phyloP scores from a whole-genome alignment of 2,329 filamentous ascomycete genomes.

The Gaeumannomyces sp. region DNA sequence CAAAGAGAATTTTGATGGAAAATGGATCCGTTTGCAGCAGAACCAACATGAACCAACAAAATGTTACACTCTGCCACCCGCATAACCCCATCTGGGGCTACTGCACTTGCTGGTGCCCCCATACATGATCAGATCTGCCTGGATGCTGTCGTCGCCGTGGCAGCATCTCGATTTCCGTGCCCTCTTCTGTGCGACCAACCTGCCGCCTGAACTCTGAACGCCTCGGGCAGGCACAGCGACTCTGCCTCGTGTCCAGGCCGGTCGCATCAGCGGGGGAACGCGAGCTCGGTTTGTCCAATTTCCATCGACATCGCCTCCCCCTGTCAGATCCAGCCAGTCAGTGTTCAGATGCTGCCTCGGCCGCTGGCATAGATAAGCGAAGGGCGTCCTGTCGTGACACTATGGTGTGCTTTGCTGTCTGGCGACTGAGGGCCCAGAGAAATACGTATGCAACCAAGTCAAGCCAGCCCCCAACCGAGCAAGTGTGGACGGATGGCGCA shows the following conservation, averaged over 20 bases:
- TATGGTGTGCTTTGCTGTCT: background rate
- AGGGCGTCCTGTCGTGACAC: background rate
- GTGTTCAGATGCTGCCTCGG: background rate
- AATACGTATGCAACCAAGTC: too few species aligned
- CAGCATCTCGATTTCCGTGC: background rate
- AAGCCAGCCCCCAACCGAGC: too few species aligned
- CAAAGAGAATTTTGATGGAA: too few species aligned
- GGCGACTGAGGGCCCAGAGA: too few species aligned
- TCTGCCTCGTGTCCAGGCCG: background rate
- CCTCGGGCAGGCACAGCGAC: background rate
- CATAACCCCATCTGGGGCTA: too few species aligned
- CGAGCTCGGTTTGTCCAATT: background rate
- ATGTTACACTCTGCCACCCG: too few species aligned
- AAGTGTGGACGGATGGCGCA: too few species aligned
- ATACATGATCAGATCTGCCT: background rate
- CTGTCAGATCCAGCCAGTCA: background rate
- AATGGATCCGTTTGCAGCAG: too few species aligned
- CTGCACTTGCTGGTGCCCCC: too few species aligned
- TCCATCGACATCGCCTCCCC: background rate
- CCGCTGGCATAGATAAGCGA: background rate
- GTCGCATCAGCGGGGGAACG: background rate
- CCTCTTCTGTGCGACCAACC: too few species aligned
- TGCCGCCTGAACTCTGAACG: too few species aligned
- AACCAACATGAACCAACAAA: too few species aligned
- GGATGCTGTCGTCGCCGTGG: background rate